A percentile compares a stretch with the other conserved stretches of the same genome.
Conservation (phyloP, 352 stramenopile genomes). For the Globisporangium barbulae region DNA sequence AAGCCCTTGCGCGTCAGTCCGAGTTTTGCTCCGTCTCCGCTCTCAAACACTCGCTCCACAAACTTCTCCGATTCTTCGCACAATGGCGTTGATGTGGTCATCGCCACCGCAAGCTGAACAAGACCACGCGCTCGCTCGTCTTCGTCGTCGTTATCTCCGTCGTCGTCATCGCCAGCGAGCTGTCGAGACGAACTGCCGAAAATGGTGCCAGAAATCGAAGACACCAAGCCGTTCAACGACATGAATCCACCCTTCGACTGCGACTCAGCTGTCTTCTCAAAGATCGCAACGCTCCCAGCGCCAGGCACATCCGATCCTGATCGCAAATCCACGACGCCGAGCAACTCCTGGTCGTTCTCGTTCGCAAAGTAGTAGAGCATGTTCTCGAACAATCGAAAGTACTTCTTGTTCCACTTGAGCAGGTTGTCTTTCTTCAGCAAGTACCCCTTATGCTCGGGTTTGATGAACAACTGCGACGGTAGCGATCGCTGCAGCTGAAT, state of each 20-base stretch:
- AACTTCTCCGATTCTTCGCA: conserved; percentile 68
- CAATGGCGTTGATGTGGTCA: conserved; percentile 64
- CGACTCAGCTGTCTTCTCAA: conserved; percentile 67
- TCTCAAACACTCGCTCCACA: conserved; percentile 36
- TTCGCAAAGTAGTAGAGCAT: conserved; percentile 89
- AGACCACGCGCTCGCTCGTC: conserved; percentile 52
- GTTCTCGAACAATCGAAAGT: conserved; percentile 84
- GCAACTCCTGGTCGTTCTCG: conserved; percentile 79
- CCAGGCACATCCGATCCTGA: conserved; percentile 64
- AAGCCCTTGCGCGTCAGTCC: conserved; percentile 55
- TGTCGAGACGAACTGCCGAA: conserved; percentile 63
- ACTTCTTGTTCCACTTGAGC: conserved; percentile 89
- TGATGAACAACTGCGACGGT: conserved; percentile 75
- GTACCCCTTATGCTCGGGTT: conserved; percentile 75
- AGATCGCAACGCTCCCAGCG: conserved; percentile 76
- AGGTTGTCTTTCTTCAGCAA: conserved; percentile 87
- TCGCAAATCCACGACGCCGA: conserved; percentile 81
- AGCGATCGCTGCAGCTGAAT: conserved; percentile 84
- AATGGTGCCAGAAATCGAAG: conserved; percentile 73
- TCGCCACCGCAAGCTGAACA: conserved; percentile 60
- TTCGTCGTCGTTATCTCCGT: conserved; percentile 37
- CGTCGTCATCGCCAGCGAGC: conserved; percentile 33
- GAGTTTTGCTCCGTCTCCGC: conserved; percentile 21
- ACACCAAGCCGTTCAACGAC: conserved; percentile 77
- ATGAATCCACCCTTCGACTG: conserved; percentile 60